Evolutionary conservation across 2,329 filamentous ascomycete species (phyloP).

Genomic region (Verticillium klebahnii): DNA sequence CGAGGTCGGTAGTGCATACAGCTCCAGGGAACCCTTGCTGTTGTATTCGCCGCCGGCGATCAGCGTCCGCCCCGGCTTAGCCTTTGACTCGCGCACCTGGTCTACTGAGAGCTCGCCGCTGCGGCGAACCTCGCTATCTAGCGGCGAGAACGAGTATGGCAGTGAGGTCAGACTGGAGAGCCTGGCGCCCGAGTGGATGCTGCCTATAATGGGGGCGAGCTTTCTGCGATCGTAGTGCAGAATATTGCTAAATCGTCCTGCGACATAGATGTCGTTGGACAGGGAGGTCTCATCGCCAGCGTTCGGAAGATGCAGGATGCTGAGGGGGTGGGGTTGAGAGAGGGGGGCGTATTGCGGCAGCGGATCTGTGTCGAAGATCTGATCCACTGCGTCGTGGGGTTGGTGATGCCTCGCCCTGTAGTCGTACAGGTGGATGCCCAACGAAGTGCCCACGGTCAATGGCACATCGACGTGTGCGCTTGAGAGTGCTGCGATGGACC

Average conservation of each 20-base stretch:
- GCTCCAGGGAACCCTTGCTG: slow-evolving; percentile 80
- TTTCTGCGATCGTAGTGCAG: slow-evolving; percentile 84
- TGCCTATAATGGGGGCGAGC: slow-evolving; percentile 54
- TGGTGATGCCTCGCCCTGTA: slow-evolving; percentile 44
- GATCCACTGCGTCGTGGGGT: slow-evolving; percentile 20
- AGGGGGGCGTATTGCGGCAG: slow-evolving; percentile 63
- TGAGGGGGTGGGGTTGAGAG: slow-evolving; percentile 75
- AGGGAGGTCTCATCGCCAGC: slow-evolving; percentile 46
- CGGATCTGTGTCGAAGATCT: slow-evolving; percentile 43
- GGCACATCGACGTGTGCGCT: slow-evolving; percentile 61
- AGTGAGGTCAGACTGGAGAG: slow-evolving; percentile 69
- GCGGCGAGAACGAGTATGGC: slow-evolving; percentile 61
- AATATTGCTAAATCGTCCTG: slow-evolving; percentile 83
- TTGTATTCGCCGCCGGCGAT: slow-evolving; percentile 89
- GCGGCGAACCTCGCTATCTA: slow-evolving; percentile 55
- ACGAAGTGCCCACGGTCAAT: slow-evolving; percentile 77
- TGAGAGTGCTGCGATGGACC: slow-evolving; percentile 79
- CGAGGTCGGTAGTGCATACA: slow-evolving; percentile 60
- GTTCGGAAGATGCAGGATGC: slow-evolving; percentile 71
- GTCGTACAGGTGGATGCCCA: slow-evolving; percentile 80
- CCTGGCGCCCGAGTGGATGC: slow-evolving; percentile 74
- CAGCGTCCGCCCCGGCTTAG: slow-evolving; percentile 56
- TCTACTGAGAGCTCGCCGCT: slow-evolving; percentile 50
- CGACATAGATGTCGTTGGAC: slow-evolving; percentile 80
- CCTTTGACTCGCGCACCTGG: slow-evolving; percentile 49